phyloP scores from a whole-genome alignment of 345 rosid genomes.

The Hibiscus syriacus region DNA sequence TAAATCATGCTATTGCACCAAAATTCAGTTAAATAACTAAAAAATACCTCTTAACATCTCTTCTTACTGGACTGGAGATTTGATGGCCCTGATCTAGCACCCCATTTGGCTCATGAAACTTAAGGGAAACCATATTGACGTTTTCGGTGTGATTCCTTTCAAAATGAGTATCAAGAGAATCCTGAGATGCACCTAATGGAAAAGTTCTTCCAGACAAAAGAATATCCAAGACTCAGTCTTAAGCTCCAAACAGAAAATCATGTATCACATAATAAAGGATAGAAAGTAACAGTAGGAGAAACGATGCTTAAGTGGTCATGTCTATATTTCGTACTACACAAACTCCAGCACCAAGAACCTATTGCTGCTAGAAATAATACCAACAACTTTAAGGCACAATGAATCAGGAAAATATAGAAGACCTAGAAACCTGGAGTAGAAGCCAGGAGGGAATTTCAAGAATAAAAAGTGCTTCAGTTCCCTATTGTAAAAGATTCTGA shows the following conservation, averaged over 20 bases:
- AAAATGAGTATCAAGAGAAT: conserved; percentile 20
- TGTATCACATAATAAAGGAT: neutral
- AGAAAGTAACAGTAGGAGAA: neutral
- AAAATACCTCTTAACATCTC: conserved; percentile 36
- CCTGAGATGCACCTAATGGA: conserved; percentile 15
- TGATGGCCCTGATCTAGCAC: conserved; percentile 28
- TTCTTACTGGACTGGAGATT: conserved; percentile 36
- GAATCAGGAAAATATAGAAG: neutral
- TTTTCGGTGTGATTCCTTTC: conserved; percentile 23
- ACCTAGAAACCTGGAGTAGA: neutral
- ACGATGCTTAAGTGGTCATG: neutral
- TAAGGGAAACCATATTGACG: conserved; percentile 20
- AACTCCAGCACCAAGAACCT: neutral
- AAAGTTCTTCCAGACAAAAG: conserved; percentile 19
- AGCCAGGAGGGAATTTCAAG: neutral
- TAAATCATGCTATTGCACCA: neutral
- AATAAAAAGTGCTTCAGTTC: neutral
- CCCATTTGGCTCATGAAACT: conserved; percentile 25
- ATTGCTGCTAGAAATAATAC: neutral
- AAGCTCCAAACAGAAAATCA: neutral
- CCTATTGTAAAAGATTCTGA: neutral
- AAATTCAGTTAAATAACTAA: neutral
- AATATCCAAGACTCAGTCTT: conserved; percentile 7
- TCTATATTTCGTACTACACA: neutral
- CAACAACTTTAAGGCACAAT: neutral